Evolutionary conservation across 164 flowering plant genomes (phyloP), one percentile per base, ranked within the genome.

Genomic region (Tinospora cordifolia): DNA sequence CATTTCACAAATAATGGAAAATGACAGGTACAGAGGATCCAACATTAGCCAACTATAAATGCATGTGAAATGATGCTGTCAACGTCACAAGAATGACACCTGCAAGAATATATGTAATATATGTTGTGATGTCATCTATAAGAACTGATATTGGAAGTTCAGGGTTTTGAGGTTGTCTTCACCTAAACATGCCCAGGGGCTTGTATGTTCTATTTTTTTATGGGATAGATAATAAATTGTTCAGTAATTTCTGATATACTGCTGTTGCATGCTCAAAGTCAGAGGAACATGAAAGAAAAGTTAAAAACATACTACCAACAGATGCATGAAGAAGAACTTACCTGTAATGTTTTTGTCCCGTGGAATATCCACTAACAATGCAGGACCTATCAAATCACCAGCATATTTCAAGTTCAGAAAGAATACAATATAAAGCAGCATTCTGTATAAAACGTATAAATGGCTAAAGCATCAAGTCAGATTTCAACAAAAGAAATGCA

Each of bases 271-370:
- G 8, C 26, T 54, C 46, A 57, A 30, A 9, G 13, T 54, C 46
- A 57, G n/a, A 9, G 13, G 10, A 36, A 51, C 70, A 51, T 36
- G 49, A 57, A 36, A 9, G 62, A 27, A 19, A 68, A 14, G 14
- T 36, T 36, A 34, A 54, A 22, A 25, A 57, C 19, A 27, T 34
- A 63, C 40, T 38, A 12, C 39, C 47, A 72, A 58, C 13, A 17
- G 17, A 36, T 19, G 3, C 36, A 1, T 30, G 36, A 30, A 30
- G 17, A 6, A 27, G 34, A 40, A 24, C 34, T 65, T 81, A 91
- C 97, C 98, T n/a, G 97, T 93, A 69, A 93, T 83, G 77, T 93
- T 91, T 69, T 77, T 83, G 78, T 91, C 87, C 77, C 89, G 87
- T 17, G 98, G 96, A 79, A 91, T 96, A 84, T 93, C 97, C 80